Base-by-base conservation (phyloP, 306 rosid genomes). In the Trichosanthes cucumerina region DNA sequence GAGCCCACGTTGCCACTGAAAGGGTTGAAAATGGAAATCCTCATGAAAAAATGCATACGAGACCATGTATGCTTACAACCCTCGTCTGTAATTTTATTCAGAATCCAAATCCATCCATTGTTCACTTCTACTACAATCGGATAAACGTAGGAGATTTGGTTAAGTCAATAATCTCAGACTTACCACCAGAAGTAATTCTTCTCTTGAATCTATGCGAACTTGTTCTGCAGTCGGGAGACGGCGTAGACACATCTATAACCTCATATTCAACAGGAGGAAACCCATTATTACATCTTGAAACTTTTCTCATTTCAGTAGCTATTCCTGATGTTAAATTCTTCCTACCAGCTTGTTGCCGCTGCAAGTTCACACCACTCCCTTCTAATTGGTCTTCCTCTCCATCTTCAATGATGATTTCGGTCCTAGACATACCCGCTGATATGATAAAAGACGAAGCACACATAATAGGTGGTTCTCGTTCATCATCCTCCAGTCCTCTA, bases 161-260 rank as follows among this genome's bases (percentile, higher is more conserved):
- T 79, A 93, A 81, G 86, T 93, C 98, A 33, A 93, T 82, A 74
- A 88, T 87, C 84, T 86, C 83, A 80, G 82, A 77, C 78, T 74
- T 70, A 79, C 57, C 76, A 79, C 57, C 76, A 28, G 82, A 33
- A 23, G 86, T 50, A 85, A 83, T 75, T 84, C 88, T 91, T 77
- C 95, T 87, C 84, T 84, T 93, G 83, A 84, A 84, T 34, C 86
- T 81, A 1, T 72, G 80, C 33, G 84, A 70, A 81, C 86, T 60
- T 4, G 57, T 80, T 87, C 91, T 82, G 82, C 92, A 83, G 60
- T 82, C 65, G 6, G 98, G 91, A 54, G 98, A 84, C 65, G 98
- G 98, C 9, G 96, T 91, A 44, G 88, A 84, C 86, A 95, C 56
- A 82, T 95, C 97, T 43, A 95, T 86, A 52, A 95, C 74, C 77